Conservation (phyloP, 441 rosid genomes). For the Pelargonium fulgidum region DNA sequence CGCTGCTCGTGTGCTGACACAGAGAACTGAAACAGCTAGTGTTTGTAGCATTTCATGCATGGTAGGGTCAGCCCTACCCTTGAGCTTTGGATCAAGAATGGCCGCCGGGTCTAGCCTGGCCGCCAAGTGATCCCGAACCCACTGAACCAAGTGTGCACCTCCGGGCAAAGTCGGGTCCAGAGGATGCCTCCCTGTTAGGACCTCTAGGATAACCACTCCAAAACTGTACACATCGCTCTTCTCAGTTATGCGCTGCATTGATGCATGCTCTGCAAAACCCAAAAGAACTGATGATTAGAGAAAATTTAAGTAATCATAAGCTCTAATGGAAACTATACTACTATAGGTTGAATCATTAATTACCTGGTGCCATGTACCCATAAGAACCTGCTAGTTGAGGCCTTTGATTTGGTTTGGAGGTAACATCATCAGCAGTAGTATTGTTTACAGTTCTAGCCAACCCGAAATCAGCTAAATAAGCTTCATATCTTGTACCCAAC, state of each 20-base stretch:
- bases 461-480: conserved; percentile 88
- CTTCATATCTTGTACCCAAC: conserved; percentile 54
- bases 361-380: conserved; percentile 96
- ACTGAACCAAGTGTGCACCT: conserved; percentile 72
- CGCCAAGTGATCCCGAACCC: conserved; percentile 73
- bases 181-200: conserved; percentile 84
- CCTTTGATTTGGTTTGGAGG: conserved; percentile 43
- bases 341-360: neutral
- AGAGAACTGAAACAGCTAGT: conserved; percentile 73
- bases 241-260: conserved; percentile 63
- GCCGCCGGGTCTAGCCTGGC: conserved; percentile 52
- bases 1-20: conserved; percentile 46
- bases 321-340: neutral
- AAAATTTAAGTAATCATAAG: neutral
- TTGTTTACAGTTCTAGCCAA: conserved; percentile 49
- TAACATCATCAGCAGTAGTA: conserved; percentile 22
- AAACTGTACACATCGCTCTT: conserved; percentile 87
- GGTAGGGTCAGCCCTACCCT: conserved; percentile 70
- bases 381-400: conserved; percentile 86
- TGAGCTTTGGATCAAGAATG: conserved; percentile 63
- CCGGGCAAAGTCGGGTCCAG: conserved; percentile 74
- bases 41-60: conserved; percentile 94
- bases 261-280: conserved; percentile 62
- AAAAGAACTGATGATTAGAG: neutral
- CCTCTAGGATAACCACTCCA: conserved; percentile 74